These are phyloP conservation scores for Fusarium buxicola DNA, from an alignment of 2,329 filamentous ascomycete species.

Conservation along the genomic window DNA sequence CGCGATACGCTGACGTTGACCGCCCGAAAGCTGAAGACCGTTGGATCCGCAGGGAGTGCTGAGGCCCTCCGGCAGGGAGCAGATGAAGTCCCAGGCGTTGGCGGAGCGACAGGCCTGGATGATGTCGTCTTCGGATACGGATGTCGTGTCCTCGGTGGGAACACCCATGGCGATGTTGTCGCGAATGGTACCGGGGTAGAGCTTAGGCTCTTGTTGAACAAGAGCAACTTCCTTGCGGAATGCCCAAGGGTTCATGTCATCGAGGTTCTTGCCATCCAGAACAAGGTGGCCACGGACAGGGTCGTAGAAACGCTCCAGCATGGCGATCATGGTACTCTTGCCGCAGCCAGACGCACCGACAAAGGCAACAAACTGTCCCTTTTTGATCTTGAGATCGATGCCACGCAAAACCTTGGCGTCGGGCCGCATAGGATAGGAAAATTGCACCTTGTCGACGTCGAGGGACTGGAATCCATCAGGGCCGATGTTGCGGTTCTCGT, in stretches of 20 bases:
- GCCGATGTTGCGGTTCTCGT: not conserved
- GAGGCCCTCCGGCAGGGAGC: constrained; percentile 5
- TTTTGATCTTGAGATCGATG: constrained; percentile 51
- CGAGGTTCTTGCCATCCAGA: not conserved
- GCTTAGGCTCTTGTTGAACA: constrained; percentile 67
- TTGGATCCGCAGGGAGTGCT: not conserved
- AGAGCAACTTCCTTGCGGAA: constrained; percentile 63
- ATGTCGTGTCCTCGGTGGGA: not conserved
- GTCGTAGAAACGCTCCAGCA: constrained; percentile 58
- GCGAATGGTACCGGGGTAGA: constrained; percentile 82
- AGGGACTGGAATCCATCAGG: constrained; percentile 45
- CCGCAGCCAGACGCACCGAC: constrained; percentile 62
- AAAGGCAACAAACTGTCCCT: constrained; percentile 62
- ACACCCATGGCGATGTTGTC: constrained; percentile 72
- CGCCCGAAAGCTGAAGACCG: not conserved
- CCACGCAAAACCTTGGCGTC: constrained; percentile 53
- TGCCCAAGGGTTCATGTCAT: constrained; percentile 52
- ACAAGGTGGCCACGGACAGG: constrained; percentile 56
- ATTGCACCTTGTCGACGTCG: constrained; percentile 65
- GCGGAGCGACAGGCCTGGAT: not conserved
- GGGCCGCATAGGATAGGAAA: constrained; percentile 66
- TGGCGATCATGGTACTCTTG: constrained; percentile 68
- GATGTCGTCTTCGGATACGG: not conserved
- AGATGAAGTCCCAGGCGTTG: constrained; percentile 1
- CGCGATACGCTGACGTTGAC: constrained; percentile 10